These are phyloP conservation scores for Articulospora tetracladia DNA, from an alignment of 495 filamentous ascomycete genomes.

Conservation along the genomic window DNA sequence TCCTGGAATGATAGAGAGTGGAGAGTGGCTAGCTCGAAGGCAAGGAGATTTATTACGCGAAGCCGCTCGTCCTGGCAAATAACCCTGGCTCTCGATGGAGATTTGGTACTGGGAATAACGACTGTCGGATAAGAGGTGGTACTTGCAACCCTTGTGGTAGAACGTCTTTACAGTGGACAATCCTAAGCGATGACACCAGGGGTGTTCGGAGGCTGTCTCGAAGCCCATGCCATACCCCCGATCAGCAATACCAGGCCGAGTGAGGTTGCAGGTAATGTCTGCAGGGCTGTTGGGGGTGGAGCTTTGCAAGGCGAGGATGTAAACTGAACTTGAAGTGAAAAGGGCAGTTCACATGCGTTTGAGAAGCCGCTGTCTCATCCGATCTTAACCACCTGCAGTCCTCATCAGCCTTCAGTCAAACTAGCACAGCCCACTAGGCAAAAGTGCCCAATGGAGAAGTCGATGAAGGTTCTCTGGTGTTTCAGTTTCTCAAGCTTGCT, in stretches of 20 bases:
- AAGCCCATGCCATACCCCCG: conserved; percentile 17
- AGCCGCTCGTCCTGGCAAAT: conserved; percentile 7
- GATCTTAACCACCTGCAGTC: background rate
- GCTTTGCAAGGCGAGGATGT: background rate
- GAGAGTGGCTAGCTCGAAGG: background rate
- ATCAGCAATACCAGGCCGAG: conserved; percentile 17
- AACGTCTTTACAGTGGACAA: conserved; percentile 3
- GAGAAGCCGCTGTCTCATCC: conserved; percentile 16
- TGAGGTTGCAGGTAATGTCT: conserved; percentile 18
- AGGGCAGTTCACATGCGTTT: conserved; percentile 7
- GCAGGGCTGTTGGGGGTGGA: conserved; percentile 21
- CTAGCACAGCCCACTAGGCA: background rate
- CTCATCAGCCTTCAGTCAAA: background rate
- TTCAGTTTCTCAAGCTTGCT: conserved; percentile 11
- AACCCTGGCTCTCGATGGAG: conserved; percentile 7
- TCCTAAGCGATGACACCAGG: conserved; percentile 11
- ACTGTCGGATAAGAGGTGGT: conserved; percentile 21
- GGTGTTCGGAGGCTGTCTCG: conserved; percentile 20
- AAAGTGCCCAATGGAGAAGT: conserved; percentile 13
- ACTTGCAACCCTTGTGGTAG: conserved; percentile 22
- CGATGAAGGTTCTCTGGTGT: conserved; percentile 8
- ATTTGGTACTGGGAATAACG: conserved; percentile 7
- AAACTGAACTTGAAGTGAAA: background rate
- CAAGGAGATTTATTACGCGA: conserved; percentile 15
- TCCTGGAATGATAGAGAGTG: background rate